These are phyloP conservation scores for Kazachstania kunashirensis DNA, from an alignment of 805 yeast genomes.

Conservation along the genomic window DNA sequence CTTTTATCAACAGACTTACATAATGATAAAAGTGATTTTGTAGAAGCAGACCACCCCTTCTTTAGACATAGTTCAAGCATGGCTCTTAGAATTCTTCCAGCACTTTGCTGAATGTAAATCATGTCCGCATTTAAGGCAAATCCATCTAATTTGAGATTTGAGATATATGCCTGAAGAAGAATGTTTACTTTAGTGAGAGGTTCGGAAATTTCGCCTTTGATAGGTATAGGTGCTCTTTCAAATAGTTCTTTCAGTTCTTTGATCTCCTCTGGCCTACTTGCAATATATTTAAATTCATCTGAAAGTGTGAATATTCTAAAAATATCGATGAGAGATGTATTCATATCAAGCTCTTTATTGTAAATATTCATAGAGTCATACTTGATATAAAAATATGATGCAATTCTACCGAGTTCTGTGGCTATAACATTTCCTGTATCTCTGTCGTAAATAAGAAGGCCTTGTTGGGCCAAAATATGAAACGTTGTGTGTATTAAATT, in stretches of 20 bases:
- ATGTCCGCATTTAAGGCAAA: constrained; percentile 88
- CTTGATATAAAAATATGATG: constrained; percentile 78
- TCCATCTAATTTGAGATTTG: constrained; percentile 67
- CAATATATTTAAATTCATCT: constrained; percentile 74
- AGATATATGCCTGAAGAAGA: constrained; percentile 78
- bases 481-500: constrained; percentile 76
- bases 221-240: constrained; percentile 77
- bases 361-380: constrained; percentile 64
- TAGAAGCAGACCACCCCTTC: constrained; percentile 60
- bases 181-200: constrained; percentile 71
- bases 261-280: constrained; percentile 81
- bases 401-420: constrained; percentile 70
- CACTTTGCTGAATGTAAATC: constrained; percentile 88
- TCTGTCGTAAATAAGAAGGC: constrained; percentile 51
- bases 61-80: constrained; percentile 65
- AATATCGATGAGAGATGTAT: constrained; percentile 61
- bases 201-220: constrained; percentile 60
- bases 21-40: constrained; percentile 48
- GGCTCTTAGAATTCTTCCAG: constrained; percentile 80
- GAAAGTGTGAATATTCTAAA: constrained; percentile 70
- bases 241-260: constrained; percentile 58
- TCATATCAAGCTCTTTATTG: constrained; percentile 51
- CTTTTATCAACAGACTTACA: constrained; percentile 74
- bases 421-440: constrained; percentile 39
- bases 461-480: constrained; percentile 41